These are phyloP conservation scores for Barnettozyma sp. DNA, from an alignment of 805 yeast species.

Conservation along the genomic window DNA sequence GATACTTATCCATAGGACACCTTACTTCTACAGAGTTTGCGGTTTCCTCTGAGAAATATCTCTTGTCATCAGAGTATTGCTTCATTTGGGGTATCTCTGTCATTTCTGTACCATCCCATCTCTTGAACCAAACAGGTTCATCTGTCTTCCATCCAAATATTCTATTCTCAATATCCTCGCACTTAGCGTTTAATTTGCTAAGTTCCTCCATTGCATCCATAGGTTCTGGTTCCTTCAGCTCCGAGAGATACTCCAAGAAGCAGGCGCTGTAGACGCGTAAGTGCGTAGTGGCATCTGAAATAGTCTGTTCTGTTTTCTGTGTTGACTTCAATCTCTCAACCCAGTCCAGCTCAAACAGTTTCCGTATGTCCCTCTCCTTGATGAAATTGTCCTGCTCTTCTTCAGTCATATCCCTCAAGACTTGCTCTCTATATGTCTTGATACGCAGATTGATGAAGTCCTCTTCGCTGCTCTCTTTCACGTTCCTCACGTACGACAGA, in stretches of 20 bases:
- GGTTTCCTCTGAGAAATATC: neutral
- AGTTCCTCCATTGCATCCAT: slow-evolving; percentile 1
- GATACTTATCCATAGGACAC: slow-evolving; percentile 25
- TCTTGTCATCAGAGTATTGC: neutral
- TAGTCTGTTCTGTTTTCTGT: slow-evolving; percentile 18
- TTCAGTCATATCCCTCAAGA: slow-evolving; percentile 6
- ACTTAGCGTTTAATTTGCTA: slow-evolving; percentile 13
- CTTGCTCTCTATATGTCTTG: slow-evolving; percentile 11
- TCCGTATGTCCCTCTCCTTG: slow-evolving; percentile 11
- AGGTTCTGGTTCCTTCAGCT: neutral
- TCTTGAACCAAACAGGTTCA: slow-evolving; percentile 30
- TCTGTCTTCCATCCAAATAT: slow-evolving; percentile 34
- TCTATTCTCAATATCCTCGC: slow-evolving; percentile 31
- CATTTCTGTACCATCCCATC: slow-evolving; percentile 31
- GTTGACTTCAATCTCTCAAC: slow-evolving; percentile 17
- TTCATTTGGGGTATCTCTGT: slow-evolving; percentile 16
- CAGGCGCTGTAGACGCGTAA: slow-evolving; percentile 26
- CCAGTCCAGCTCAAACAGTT: slow-evolving; percentile 15
- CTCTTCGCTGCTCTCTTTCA: slow-evolving; percentile 19
- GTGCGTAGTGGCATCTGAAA: slow-evolving; percentile 23
- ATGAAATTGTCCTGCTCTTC: slow-evolving; percentile 16
- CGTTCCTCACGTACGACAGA: slow-evolving; percentile 16
- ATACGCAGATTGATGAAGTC: slow-evolving; percentile 13
- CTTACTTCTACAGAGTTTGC: neutral
- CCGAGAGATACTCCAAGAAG: slow-evolving; percentile 18